Conservation (phyloP, 2,329 filamentous ascomycete genomes). For the Verticillium nubilum region DNA sequence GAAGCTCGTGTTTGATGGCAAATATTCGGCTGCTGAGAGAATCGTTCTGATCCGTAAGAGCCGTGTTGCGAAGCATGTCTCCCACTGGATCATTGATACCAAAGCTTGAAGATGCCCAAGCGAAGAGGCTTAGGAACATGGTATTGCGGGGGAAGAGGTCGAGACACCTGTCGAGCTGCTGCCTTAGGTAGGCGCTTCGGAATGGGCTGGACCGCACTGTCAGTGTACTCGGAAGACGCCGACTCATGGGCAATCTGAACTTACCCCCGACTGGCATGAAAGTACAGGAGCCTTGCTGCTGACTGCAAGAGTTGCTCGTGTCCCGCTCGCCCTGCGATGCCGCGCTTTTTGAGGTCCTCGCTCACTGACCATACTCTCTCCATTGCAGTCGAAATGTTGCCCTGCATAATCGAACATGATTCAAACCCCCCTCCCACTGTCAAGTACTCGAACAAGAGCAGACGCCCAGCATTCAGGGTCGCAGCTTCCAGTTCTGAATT, state of each 20-base stretch:
- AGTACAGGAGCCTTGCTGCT: conserved; percentile 58
- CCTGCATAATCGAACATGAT: conserved; percentile 41
- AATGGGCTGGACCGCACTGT: conserved; percentile 46
- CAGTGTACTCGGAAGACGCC: conserved; percentile 12
- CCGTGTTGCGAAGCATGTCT: conserved; percentile 51
- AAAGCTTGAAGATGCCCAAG: conserved; percentile 68
- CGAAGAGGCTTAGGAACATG: conserved; percentile 65
- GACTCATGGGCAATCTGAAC: conserved; percentile 11
- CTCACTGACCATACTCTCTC: conserved; percentile 34
- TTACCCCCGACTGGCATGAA: conserved; percentile 57
- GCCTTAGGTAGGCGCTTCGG: conserved; percentile 60
- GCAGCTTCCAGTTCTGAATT: conserved; percentile 42
- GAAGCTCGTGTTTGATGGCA: conserved; percentile 45
- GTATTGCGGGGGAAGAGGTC: conserved; percentile 67
- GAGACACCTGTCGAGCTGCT: conserved; percentile 56
- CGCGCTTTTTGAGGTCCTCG: conserved; percentile 32
- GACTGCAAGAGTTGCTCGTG: conserved; percentile 67
- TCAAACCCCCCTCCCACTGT: conserved; percentile 34
- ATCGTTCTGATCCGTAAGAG: conserved; percentile 34
- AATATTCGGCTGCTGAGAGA: conserved; percentile 40
- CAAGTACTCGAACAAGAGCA: conserved; percentile 64
- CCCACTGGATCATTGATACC: conserved; percentile 73
- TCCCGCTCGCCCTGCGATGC: conserved; percentile 22
- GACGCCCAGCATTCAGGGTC: conserved; percentile 51
- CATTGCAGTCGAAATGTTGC: conserved; percentile 49